Conservation (phyloP, 768 basidiomycete genomes). For the Mycena venus region DNA sequence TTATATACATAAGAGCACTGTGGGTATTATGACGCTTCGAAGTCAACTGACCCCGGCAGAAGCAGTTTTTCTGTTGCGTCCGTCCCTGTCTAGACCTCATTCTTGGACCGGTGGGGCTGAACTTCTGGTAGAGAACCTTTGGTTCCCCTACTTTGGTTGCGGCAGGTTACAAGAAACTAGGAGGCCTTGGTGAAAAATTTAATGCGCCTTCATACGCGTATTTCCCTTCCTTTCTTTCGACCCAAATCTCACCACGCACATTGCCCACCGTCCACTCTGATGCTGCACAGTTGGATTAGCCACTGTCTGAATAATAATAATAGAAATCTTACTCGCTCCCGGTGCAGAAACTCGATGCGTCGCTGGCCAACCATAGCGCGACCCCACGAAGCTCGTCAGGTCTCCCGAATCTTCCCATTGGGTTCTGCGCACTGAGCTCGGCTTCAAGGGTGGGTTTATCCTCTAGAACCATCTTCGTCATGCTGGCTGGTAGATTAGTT, state of each 20-base stretch:
- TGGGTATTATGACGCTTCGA: neutral
- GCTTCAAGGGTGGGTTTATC: slow-evolving; percentile 64
- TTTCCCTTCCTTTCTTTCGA: too few species aligned
- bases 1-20: neutral
- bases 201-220: too few species aligned
- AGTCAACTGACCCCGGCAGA: neutral
- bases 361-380: slow-evolving; percentile 73
- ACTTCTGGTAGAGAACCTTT: too few species aligned
- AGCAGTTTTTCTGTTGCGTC: too few species aligned
- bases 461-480: slow-evolving; percentile 42
- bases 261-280: slow-evolving; percentile 18
- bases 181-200: too few species aligned
- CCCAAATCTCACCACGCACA: slow-evolving; percentile 6
- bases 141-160: too few species aligned
- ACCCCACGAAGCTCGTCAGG: slow-evolving; percentile 79
- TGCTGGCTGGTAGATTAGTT: neutral
- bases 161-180: too few species aligned
- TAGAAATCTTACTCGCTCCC: slow-evolving; percentile 46
- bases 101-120: too few species aligned
- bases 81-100: too few species aligned
- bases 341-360: slow-evolving; percentile 78
- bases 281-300: neutral
- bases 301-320: neutral
- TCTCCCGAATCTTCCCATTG: slow-evolving; percentile 72
- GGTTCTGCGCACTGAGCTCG: slow-evolving; percentile 73